These are phyloP conservation scores for Spathaspora gorwiae DNA, from an alignment of 805 yeast genomes.

Conservation along the genomic window DNA sequence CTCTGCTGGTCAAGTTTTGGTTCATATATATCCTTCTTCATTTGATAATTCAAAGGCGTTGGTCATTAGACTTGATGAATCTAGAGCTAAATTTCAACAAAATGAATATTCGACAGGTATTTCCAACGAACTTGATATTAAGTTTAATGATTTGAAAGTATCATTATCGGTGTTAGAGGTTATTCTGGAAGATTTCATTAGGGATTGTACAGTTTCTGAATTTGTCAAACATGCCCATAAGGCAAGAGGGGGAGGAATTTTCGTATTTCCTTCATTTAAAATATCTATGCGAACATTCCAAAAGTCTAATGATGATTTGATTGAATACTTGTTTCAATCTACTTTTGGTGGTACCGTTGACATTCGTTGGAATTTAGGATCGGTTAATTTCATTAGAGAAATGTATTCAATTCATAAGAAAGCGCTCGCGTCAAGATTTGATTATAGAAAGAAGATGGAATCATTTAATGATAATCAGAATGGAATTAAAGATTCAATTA, in stretches of 20 bases:
- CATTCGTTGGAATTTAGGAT: constrained; percentile 90
- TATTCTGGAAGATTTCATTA: constrained; percentile 46
- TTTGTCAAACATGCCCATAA: constrained; percentile 52
- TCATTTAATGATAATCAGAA: constrained; percentile 12
- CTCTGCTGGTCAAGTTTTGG: constrained; percentile 47
- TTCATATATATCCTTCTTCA: constrained; percentile 80
- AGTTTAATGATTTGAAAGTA: constrained; percentile 58
- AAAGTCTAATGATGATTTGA: constrained; percentile 41
- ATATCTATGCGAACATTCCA: constrained; percentile 78
- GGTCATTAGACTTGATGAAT: constrained; percentile 52
- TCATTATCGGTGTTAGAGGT: constrained; percentile 61
- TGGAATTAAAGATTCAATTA: background rate
- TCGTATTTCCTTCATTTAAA: constrained; percentile 70
- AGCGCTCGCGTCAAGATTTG: constrained; percentile 59
- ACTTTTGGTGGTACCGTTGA: constrained; percentile 87
- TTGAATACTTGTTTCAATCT: constrained; percentile 67
- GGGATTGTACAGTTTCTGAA: constrained; percentile 44
- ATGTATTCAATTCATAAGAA: constrained; percentile 86
- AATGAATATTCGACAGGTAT: constrained; percentile 40
- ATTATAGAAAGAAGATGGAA: constrained; percentile 18
- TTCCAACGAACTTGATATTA: constrained; percentile 56
- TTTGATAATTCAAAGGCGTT: constrained; percentile 74
- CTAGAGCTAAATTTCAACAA: constrained; percentile 51
- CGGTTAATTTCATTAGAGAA: constrained; percentile 82
- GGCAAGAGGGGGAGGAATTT: constrained; percentile 76